Base-by-base conservation (phyloP, 441 rosid genomes). In the Lepidium campestre region DNA sequence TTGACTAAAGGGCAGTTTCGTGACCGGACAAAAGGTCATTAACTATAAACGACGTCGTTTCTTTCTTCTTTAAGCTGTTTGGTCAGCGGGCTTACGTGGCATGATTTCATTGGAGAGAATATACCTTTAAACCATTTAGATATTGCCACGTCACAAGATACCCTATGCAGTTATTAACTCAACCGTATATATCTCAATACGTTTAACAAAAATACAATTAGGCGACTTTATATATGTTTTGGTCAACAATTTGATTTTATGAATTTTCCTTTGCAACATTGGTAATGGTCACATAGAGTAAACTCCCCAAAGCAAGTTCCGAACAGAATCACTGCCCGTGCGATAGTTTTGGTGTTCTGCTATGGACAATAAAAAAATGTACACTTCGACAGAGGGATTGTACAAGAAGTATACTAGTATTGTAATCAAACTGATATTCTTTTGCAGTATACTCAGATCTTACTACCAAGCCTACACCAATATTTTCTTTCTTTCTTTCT, bases 51-150 rank as follows among this genome's bases (percentile, higher is more conserved):
- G 78, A 69, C 74, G 71, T 68, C 78, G 78, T 15, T 35, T 35
- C 15, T 2, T 42, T 15, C 17, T 40, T 25, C 40, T 9, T 17
- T 41, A 4, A 8, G 40, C 0, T 11, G 7, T 40, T 68, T 74
- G 31, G 74, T 74, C 78, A 68, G 71, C 78, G 57, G 35, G 3
- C 23, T 19, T 41, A 63, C 74, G 67, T 74, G 78, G 74, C 57
- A 4, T 7, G 0, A 10, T n/a, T 5, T 57, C 4, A 74, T 74
- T 74, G 71, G 78, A 8, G 0, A 0, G 0, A 9, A 11, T 2
- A n/a, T 1, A 6, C 40, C 27, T 25, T 40, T 39, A 29, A 29
- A 39, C 69, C 78, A 55, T 62, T 62, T 3, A 49, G 0, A 25
- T 57, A 62, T 9, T 49, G 74, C 78, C 78, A 68, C 57, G 2